Conservation (phyloP, 352 stramenopile species). For the Globisporangium nagaii region DNA sequence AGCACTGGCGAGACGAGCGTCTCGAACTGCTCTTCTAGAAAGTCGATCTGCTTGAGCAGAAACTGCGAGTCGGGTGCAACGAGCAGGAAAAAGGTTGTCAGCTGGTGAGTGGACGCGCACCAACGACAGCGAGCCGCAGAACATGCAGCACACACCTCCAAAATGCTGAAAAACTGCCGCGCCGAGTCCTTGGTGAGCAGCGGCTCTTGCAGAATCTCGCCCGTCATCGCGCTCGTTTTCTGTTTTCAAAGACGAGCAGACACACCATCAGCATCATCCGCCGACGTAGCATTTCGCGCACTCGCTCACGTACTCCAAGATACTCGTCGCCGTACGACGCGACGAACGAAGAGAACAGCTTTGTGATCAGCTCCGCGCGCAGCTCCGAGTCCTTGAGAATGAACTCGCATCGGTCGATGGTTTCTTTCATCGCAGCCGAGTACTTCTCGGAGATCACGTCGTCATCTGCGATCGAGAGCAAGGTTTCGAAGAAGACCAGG, state of each 20-base stretch:
- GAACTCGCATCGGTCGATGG: conserved; percentile 47
- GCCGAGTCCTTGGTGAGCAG: conserved; percentile 52
- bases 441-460: conserved; percentile 30
- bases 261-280: background rate
- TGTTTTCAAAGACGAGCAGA: conserved; percentile 9
- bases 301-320: conserved; percentile 29
- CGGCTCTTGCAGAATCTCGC: conserved; percentile 63
- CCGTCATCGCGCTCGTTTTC: conserved; percentile 49
- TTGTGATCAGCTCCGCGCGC: conserved; percentile 59
- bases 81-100: background rate
- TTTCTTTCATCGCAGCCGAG: conserved; percentile 29
- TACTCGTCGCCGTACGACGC: conserved; percentile 62
- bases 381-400: conserved; percentile 67
- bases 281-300: background rate
- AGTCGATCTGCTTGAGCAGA: conserved; percentile 52
- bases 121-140: no score
- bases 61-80: conserved; percentile 21
- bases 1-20: conserved; percentile 28
- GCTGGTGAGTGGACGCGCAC: no score
- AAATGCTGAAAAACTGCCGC: conserved; percentile 57
- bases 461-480: conserved; percentile 46
- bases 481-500: conserved; percentile 44
- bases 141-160: conserved; percentile 39
- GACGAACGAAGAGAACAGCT: conserved; percentile 57
- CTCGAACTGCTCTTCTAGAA: conserved; percentile 62